Evolutionary conservation across 2,329 filamentous ascomycete species (phyloP).

Genomic region (Phialophora macrospora): DNA sequence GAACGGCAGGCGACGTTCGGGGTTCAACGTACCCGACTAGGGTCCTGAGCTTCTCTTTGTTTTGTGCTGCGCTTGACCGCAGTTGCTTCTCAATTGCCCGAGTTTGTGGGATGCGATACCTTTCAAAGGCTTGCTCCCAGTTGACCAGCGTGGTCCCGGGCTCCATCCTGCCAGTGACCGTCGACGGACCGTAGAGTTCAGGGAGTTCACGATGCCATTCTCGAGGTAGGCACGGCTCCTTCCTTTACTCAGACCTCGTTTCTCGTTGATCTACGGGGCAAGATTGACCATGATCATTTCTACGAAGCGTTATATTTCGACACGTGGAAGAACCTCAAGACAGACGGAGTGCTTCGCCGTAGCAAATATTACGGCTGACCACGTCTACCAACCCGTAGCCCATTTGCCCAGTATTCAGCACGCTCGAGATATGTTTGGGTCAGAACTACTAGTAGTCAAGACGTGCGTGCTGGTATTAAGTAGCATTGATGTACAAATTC

Average conservation of each 20-base stretch:
- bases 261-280: background rate
- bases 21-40: conserved; percentile 63
- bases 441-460: conserved; percentile 1
- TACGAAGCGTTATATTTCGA: background rate
- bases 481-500: conserved; percentile 74
- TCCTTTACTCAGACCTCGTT: background rate
- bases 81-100: conserved; percentile 68
- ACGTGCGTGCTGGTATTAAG: conserved; percentile 13
- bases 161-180: conserved; percentile 20
- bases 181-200: background rate
- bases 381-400: background rate
- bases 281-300: background rate
- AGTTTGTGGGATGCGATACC: conserved; percentile 65
- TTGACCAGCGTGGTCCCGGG: conserved; percentile 36
- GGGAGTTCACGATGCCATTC: background rate
- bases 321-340: background rate
- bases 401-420: too few relatives aligned
- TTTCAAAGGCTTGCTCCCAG: conserved; percentile 71
- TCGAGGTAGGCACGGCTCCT: background rate
- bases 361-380: background rate
- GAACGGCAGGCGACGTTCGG: background rate
- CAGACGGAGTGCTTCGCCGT: background rate
- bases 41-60: conserved; percentile 68
- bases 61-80: conserved; percentile 64
- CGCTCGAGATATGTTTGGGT: background rate